phyloP scores from a whole-genome alignment of 495 filamentous ascomycete species.

The Neurospora hispaniola region DNA sequence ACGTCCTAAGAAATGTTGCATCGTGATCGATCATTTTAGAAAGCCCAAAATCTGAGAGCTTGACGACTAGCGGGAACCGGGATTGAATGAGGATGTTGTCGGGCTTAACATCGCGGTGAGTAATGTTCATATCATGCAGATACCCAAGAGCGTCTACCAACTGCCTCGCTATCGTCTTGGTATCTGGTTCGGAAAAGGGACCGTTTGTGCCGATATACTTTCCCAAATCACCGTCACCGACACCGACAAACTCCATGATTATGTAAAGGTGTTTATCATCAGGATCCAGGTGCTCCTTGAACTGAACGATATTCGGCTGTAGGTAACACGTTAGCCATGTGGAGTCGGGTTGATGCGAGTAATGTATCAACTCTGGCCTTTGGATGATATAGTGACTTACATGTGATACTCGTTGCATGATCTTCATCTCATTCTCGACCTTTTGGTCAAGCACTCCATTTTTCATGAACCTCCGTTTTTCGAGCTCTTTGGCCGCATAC shows the following conservation, averaged over 20 bases:
- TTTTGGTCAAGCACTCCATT: conserved; percentile 74
- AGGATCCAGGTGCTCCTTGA: conserved; percentile 73
- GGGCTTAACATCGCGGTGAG: conserved; percentile 94
- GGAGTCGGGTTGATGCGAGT: background rate
- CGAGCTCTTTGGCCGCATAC: conserved; percentile 83
- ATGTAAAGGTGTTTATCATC: conserved; percentile 70
- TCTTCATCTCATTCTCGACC: conserved; percentile 89
- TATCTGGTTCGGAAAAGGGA: conserved; percentile 55
- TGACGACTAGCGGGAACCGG: conserved; percentile 54
- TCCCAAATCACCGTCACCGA: conserved; percentile 77
- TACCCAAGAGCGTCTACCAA: conserved; percentile 77
- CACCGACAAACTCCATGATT: conserved; percentile 87
- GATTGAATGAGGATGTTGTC: conserved; percentile 86
- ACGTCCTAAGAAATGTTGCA: conserved; percentile 79
- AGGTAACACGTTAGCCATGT: conserved; percentile 9
- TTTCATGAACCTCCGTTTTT: conserved; percentile 81
- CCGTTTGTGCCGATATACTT: conserved; percentile 50
- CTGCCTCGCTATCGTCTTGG: conserved; percentile 61
- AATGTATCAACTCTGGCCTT: background rate
- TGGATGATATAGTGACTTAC: conserved; percentile 38
- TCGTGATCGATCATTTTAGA: conserved; percentile 85
- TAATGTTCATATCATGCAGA: conserved; percentile 75
- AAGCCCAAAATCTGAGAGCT: conserved; percentile 82
- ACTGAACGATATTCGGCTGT: conserved; percentile 86
- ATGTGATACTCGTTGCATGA: conserved; percentile 76